phyloP scores from a whole-genome alignment of 2,329 filamentous ascomycete genomes.

The Biscogniauxia mediterranea region DNA sequence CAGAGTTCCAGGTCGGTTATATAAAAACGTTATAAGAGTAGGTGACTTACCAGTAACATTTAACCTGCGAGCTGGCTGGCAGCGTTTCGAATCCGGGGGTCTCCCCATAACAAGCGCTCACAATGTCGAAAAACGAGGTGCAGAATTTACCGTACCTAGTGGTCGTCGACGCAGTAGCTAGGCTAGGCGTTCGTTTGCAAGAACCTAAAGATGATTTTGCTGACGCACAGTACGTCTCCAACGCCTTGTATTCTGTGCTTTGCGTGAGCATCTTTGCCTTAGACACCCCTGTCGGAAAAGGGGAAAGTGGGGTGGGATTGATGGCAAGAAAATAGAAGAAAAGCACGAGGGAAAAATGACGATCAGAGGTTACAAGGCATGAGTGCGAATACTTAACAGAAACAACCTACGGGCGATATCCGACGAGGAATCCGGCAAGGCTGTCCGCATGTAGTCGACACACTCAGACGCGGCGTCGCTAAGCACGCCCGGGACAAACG shows the following conservation, averaged over 20 bases:
- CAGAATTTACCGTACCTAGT: constrained; percentile 1
- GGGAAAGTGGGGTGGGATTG: not conserved
- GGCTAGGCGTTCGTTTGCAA: not conserved
- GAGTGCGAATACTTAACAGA: not conserved
- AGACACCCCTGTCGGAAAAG: not conserved
- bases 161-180: not conserved
- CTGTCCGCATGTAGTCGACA: constrained; percentile 3
- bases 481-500: constrained; percentile 5
- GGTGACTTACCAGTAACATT: constrained; percentile 9
- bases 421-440: constrained; percentile 3
- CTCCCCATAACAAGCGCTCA: constrained; percentile 1
- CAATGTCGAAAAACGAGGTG: constrained; percentile 3
- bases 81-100: constrained; percentile 1
- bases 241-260: not conserved
- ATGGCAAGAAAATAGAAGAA: not conserved
- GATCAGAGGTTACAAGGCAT: not conserved
- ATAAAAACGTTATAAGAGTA: not conserved
- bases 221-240: not conserved
- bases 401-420: constrained; percentile 6
- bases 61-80: constrained; percentile 6
- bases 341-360: not conserved
- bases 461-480: constrained; percentile 8
- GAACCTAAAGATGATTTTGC: not conserved
- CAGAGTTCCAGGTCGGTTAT: too few species aligned
- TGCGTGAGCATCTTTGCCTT: not conserved